These are phyloP conservation scores for Ocimum tenuiflorum DNA, from an alignment of 257 asterid species.

Conservation along the genomic window DNA sequence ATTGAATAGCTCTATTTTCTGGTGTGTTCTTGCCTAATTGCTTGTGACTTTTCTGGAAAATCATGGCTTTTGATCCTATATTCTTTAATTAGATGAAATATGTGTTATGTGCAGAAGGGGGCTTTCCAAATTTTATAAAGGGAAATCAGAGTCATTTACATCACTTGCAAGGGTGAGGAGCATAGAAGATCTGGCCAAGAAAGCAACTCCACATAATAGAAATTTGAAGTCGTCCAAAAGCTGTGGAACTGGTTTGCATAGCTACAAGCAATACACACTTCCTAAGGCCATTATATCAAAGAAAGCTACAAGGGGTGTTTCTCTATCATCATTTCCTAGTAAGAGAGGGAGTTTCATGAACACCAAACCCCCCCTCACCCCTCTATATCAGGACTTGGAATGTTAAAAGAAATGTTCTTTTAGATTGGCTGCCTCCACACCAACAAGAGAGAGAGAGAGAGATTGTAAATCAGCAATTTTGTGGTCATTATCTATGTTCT, in stretches of 20 bases:
- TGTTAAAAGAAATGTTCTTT: slow-evolving; percentile 8
- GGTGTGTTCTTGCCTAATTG: too few species aligned
- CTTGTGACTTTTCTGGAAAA: too few species aligned
- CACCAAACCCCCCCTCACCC: slow-evolving; percentile 31
- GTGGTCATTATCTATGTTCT: slow-evolving; percentile 14
- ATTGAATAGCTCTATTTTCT: neutral
- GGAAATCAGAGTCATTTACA: slow-evolving; percentile 78
- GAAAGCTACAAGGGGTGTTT: slow-evolving; percentile 32
- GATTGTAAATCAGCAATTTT: too few species aligned
- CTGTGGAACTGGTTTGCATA: slow-evolving; percentile 39
- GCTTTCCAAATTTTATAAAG: slow-evolving; percentile 60
- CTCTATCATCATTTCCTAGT: slow-evolving; percentile 30
- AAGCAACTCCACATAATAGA: slow-evolving; percentile 29
- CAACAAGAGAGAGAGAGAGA: neutral
- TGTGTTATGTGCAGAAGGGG: slow-evolving; percentile 56
- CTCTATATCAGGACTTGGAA: slow-evolving; percentile 27
- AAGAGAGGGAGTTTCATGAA: slow-evolving; percentile 27
- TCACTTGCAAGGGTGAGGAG: slow-evolving; percentile 59
- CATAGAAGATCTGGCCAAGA: slow-evolving; percentile 69
- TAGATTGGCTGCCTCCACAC: neutral
- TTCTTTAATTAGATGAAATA: neutral
- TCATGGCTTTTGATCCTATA: neutral
- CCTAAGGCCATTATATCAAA: slow-evolving; percentile 54
- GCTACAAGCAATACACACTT: slow-evolving; percentile 44
- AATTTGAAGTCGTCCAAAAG: slow-evolving; percentile 46